phyloP scores from a whole-genome alignment of 257 asterid species.

The Jaltomata sinuosa region DNA sequence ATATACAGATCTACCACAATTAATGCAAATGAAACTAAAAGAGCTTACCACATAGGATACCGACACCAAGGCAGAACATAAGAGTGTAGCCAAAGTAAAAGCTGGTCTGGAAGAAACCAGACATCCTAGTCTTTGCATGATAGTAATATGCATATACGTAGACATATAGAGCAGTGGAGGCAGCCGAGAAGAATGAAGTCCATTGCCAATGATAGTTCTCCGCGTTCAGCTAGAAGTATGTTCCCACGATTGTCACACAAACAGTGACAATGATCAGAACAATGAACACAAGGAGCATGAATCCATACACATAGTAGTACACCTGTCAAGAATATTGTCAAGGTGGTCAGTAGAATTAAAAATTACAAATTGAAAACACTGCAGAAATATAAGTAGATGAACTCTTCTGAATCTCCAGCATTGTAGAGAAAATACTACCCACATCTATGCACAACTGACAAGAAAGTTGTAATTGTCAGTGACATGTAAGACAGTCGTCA shows the following conservation, averaged over 20 bases:
- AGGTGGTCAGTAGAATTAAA: background rate
- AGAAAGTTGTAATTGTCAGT: background rate
- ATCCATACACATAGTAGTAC: no score
- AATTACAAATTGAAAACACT: background rate
- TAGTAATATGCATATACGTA: constrained; percentile 64
- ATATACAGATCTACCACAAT: background rate
- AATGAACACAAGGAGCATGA: no score
- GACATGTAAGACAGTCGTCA: background rate
- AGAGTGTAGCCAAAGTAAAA: constrained; percentile 70
- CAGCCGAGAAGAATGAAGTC: constrained; percentile 34
- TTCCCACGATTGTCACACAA: no score
- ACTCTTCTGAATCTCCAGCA: background rate
- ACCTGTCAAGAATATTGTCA: constrained; percentile 12
- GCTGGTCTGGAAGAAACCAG: constrained; percentile 76
- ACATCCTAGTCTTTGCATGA: constrained; percentile 61
- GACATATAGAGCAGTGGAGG: constrained; percentile 63
- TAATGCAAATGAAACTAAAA: background rate
- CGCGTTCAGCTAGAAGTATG: constrained; percentile 1
- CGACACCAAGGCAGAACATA: constrained; percentile 72
- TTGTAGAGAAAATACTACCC: background rate
- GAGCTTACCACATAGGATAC: constrained; percentile 61
- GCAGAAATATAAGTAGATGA: background rate
- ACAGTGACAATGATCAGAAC: no score
- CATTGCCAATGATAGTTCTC: no score
- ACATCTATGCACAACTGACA: background rate